Evolutionary conservation across 2,329 filamentous ascomycete genomes (phyloP), one percentile per base, ranked within the genome.

Genomic region (Fusarium sp.): DNA sequence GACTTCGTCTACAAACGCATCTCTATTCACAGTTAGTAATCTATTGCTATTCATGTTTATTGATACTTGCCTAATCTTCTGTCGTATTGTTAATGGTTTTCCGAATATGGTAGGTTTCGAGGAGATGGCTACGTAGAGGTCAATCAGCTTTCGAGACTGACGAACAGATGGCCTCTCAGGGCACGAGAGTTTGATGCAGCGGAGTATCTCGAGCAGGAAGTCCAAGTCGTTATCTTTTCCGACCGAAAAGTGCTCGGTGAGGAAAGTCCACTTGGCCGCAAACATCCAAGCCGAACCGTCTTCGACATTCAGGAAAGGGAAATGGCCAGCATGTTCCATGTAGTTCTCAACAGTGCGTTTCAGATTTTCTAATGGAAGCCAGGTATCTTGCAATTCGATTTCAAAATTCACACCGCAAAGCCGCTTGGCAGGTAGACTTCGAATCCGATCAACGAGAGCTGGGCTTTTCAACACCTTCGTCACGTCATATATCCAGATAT

Each of bases 131-230:
- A 64, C 3, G 20, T n/a, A n/a, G n/a, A n/a, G n/a, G n/a, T n/a
- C n/a, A n/a, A n/a, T n/a, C n/a, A n/a, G n/a, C n/a, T n/a, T n/a
- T n/a, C n/a, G n/a, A n/a, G n/a, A n/a, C n/a, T n/a, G n/a, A n/a
- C n/a, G n/a, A n/a, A n/a, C n/a, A n/a, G n/a, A n/a, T n/a, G n/a
- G n/a, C n/a, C n/a, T n/a, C n/a, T n/a, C n/a, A n/a, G n/a, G n/a
- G n/a, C n/a, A n/a, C n/a, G n/a, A n/a, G n/a, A n/a, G n/a, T n/a
- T n/a, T n/a, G n/a, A n/a, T n/a, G n/a, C n/a, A n/a, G n/a, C n/a
- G n/a, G n/a, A 72, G 56, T 5, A 72, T 71, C 1, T 64, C 33
- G 0, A 72, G 53, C 1, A 71, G 31, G n/a, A 71, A 70, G 0
- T 69, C 56, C n/a, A n/a, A n/a, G n/a, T n/a, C n/a, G n/a, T n/a